Base-by-base conservation (phyloP, 208 protist species). In the Polymyxa betae region DNA sequence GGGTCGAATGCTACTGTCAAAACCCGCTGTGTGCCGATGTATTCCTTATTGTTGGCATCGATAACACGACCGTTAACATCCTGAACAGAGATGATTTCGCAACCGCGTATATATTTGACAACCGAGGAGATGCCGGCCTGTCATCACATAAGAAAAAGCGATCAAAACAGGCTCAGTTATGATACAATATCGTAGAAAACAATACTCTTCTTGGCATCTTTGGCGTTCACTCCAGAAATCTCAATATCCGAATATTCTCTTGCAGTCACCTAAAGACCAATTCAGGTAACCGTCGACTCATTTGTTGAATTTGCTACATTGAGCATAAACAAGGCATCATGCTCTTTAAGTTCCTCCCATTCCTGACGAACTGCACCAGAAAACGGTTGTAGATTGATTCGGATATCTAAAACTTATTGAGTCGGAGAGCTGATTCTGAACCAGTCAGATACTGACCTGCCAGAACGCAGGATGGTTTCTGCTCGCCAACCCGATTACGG, bases 281-380 rank as follows among this genome's bases (percentile, higher is more conserved):
- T n/a, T n/a, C n/a, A n/a, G n/a, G n/a, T n/a, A n/a, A n/a, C n/a
- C n/a, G n/a, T n/a, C n/a, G n/a, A n/a, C n/a, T n/a, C n/a, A n/a
- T n/a, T n/a, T n/a, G n/a, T n/a, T n/a, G n/a, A n/a, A n/a, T n/a
- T n/a, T 78, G 88, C 0, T 40, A 92, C 54, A 10, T 87, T 20
- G 16, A 96, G 24, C 29, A 97, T 90, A 54, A 97, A 97, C 43
- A 97, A 41, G 0, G 97, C 92, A 91, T 97, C 96, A 91, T 97
- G 95, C 82, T 93, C 64, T 35, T 94, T 90, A 12, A 97, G 54
- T 0, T 38, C 38, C 0, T 96, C 92, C 96, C 96, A 97, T 64
- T 97, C 95, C 0, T 89, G 20, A 20, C 88, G 89, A 5, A 95
- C 46, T 16, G 88, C 41, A 20, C 78, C 88, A 5, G 20, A 20